Conservation (phyloP, 139 green algal species). For the Nannochloris sp. region DNA sequence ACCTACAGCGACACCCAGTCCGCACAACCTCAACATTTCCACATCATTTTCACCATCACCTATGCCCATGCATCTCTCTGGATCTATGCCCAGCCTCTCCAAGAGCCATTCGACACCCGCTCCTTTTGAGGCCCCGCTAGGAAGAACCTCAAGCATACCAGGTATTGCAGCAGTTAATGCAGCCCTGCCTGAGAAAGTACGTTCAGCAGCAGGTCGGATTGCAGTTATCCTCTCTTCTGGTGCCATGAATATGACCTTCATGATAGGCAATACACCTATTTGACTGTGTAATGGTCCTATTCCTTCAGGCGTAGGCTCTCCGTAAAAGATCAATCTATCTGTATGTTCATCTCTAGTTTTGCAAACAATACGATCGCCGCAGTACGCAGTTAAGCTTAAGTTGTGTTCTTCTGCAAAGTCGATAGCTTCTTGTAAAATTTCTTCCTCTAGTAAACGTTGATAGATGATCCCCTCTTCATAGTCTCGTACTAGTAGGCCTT, state of each 20-base stretch:
- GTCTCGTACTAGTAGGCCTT: constrained; percentile 58
- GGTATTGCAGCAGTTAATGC: constrained; percentile 59
- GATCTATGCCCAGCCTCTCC: constrained; percentile 31
- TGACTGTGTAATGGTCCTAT: constrained; percentile 11
- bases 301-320: constrained; percentile 53
- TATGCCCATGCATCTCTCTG: constrained; percentile 60
- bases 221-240: not conserved
- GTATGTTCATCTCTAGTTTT: constrained; percentile 51
- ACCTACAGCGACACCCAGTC: constrained; percentile 66
- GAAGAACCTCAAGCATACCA: constrained; percentile 85
- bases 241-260: constrained; percentile 72
- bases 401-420: constrained; percentile 35
- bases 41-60: constrained; percentile 87
- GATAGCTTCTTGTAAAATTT: constrained; percentile 42
- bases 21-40: constrained; percentile 73
- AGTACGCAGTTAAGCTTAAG: constrained; percentile 52
- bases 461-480: constrained; percentile 38
- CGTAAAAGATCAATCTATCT: constrained; percentile 68
- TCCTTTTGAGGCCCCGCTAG: constrained; percentile 61
- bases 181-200: constrained; percentile 23
- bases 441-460: constrained; percentile 31
- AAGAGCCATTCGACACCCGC: constrained; percentile 43
- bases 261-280: constrained; percentile 12
- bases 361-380: constrained; percentile 62
- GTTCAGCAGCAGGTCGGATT: constrained; percentile 19